Evolutionary conservation across 2,329 filamentous ascomycete genomes (phyloP), one percentile per base, ranked within the genome.

Genomic region (Elsinoe australis): DNA sequence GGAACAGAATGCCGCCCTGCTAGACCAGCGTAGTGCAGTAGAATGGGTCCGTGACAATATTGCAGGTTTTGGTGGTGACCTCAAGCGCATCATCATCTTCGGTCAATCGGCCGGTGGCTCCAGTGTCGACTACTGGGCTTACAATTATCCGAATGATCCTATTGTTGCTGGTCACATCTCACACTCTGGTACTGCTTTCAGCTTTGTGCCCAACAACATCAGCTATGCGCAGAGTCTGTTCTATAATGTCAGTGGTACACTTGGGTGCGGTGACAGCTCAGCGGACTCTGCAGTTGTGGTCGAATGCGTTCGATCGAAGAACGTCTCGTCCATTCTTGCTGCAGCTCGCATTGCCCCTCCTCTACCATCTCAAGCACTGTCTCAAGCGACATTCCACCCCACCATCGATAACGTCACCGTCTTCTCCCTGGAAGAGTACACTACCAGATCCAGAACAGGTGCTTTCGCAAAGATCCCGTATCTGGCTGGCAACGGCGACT

Each of bases 1-100:
- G 60, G 67, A 5, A 69, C 73, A 42, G 76, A 73, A 35, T 76
- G 72, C 0, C 10, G 67, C 65, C 4, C 58, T 67, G 3, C 56
- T 58, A n/a, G 66, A 68, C 31, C 66, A 68, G 47, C 58, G 64
- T 3, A 48, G 62, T 17, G 64, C 63, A 2, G 59, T 68, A 15
- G 60, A 67, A 49, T 68, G 66, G 65, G 61, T 66, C 5, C 56
- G 60, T 17, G 60, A 65, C 42, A 61, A 67, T 49, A 67, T 67
- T 33, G 54, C 49, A 1, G 33, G 35, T 10, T 66, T 66, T 44
- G 62, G 63, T 7, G 64, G 65, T 18, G 60, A 66, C 47, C 56
- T 58, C 15, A 41, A 58, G 1, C 59, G 59, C 7, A 63, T 68
- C 48, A 68, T 64, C 1, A 63, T 68, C 22, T 60, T 69, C 24